Base-by-base conservation (phyloP, 2,329 filamentous ascomycete species). In the Scedosporium dehoogii region DNA sequence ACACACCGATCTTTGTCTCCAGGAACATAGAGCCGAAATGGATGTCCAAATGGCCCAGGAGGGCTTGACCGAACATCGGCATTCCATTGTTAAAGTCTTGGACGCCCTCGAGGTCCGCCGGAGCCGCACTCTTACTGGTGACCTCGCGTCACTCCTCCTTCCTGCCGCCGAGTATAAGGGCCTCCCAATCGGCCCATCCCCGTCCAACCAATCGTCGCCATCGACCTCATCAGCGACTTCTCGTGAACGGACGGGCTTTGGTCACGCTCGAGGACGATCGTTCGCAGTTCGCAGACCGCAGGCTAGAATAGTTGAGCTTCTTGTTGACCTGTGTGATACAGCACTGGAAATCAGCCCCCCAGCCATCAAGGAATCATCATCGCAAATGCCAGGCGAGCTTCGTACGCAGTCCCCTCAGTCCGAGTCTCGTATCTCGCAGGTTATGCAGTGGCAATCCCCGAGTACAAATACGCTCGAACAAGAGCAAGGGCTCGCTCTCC, bases 41-140 rank as follows among this genome's bases (percentile, higher is more conserved):
- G 93, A 97, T 69, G 92, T 99, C 3, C 93, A 99, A 72, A 88
- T 97, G 80, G 86, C 92, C 5, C 94, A 99, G 70, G 94, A 99
- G 71, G 91, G 85, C 65, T 79, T 99, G 58, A 89, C 88, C 6
- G 94, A 99, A 70, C 94, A 99, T 74, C 88, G 94, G 5, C 92
- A 96, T 73, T 84, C 90, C 46, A 96, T 99, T 69, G 94, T 99
- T 71, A 96, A 89, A 73, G 92, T 99, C 7, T 82, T 99, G 10
- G 96, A 99, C 76, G 91, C 90, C 21, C 81, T 97, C 48, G 94
- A 99, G 73, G 87, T 89, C 63, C 84, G 90, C 60, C 84, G 87
- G 67, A 87, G 87, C 66, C 84, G 87, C 23, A 81, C 85, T 70
- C 65, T 82, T 72, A 77, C 79, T 63, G 81, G 85, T 70, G 81